Base-by-base conservation (phyloP, 164 flowering plant species). In the Warburgia ugandensis region DNA sequence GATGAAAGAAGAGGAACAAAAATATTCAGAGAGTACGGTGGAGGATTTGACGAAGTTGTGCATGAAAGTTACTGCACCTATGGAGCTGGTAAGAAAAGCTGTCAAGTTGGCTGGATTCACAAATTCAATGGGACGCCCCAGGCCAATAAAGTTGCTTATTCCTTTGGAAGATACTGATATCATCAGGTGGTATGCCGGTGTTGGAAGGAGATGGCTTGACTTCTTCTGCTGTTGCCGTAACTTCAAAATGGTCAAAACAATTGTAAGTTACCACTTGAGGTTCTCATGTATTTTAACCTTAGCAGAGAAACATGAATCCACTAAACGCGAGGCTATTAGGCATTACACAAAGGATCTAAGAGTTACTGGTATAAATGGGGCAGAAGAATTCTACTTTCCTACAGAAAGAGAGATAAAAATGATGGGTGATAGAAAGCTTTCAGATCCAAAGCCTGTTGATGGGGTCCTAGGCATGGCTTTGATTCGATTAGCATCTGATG, bases 171-270 rank as follows among this genome's bases (percentile, higher is more conserved):
- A 92, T 70, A 35, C 64, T 28, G 94, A 92, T 67, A 88, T 92
- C 43, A 67, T 92, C 55, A 92, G 88, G 66, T 92, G 95, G 92
- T 86, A 88, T 61, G 94, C 94, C 1, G 99, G 97, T 35, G 67
- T 92, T 4, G 99, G 86, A 21, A 75, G 61, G 72, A 81, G 94
- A 60, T 88, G 95, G 95, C 88, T 92, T 12, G 84, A 88, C 28
- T 92, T 66, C 73, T 92, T 70, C 56, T 82, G 86, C 62, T 92
- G 99, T 60, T 86, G 95, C 63, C 84, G 72, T 44, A 92, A 92
- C 67, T 92, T 86, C 56, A 73, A 67, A 56, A 64, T 67, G 77
- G 87, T 92, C 23, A 88, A 86, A 60, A 88, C 74, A 32, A 54
- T 75, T 56, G 97, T 92, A 14, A 68, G 71, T 54, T 92, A 92